Percentiles rank a stretch among this genome's conserved stretches.
Conservation (phyloP, 192 early-diverging fungal genomes). For the Diversispora epigaea region DNA sequence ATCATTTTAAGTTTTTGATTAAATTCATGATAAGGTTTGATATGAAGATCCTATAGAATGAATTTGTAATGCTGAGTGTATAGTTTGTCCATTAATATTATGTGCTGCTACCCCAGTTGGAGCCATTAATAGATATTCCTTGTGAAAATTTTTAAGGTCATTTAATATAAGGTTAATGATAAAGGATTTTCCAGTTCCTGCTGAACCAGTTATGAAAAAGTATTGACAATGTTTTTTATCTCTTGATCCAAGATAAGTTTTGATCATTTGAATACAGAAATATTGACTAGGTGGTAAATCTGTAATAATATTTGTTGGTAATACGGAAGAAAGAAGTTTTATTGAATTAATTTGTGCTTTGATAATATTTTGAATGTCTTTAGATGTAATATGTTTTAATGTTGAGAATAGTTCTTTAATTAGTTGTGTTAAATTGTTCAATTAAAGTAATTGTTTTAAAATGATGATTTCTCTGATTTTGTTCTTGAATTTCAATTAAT, state of each 20-base stretch:
- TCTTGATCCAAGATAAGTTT: not conserved
- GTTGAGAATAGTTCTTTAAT: too few relatives aligned
- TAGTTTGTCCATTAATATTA: conserved; percentile 20
- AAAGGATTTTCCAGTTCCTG: conserved; percentile 15
- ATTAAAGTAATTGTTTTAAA: too few relatives aligned
- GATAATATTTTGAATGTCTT: too few relatives aligned
- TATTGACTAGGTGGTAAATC: not conserved
- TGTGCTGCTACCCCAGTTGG: conserved; percentile 28
- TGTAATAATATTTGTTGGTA: not conserved
- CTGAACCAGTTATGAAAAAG: conserved; percentile 14
- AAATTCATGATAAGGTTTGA: not conserved
- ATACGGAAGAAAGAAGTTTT: not conserved
- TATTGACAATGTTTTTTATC: not conserved
- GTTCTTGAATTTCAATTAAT: not conserved
- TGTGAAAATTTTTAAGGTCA: not conserved
- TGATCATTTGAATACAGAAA: not conserved
- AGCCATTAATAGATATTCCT: conserved; percentile 16
- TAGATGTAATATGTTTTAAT: too few relatives aligned
- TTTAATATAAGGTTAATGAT: conserved; percentile 4
- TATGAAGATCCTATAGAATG: not conserved
- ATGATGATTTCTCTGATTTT: not conserved
- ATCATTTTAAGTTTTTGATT: not conserved
- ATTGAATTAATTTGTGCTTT: conserved; percentile 10
- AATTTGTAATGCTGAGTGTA: conserved; percentile 1
- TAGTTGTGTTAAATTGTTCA: too few relatives aligned